Evolutionary conservation across 1,139 yeast genomes (phyloP).

Genomic region (Candida labiduridarum): DNA sequence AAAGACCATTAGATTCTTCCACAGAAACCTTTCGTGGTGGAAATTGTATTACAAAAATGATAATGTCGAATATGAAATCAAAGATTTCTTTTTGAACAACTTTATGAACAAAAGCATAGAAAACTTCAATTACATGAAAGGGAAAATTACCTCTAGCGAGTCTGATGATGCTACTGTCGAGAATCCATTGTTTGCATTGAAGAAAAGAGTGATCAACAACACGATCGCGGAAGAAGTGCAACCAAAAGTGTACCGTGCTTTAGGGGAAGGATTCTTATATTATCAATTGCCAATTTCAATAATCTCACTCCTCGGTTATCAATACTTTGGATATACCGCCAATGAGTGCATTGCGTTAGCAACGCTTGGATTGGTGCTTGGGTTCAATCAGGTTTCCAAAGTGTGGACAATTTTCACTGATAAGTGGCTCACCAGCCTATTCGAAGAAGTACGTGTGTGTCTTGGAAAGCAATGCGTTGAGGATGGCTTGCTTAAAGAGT

Average conservation of each 20-base stretch:
- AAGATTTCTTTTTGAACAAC: constrained; percentile 36
- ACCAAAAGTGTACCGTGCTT: constrained; percentile 36
- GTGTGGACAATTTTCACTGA: constrained; percentile 35
- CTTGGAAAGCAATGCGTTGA: constrained; percentile 43
- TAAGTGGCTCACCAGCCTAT: constrained; percentile 33
- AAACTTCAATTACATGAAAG: constrained; percentile 39
- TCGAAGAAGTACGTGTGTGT: constrained; percentile 39
- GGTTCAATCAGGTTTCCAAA: constrained; percentile 46
- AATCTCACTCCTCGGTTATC: constrained; percentile 34
- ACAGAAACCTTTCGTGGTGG: constrained; percentile 43
- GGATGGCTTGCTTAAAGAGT: constrained; percentile 39
- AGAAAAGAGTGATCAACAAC: constrained; percentile 29
- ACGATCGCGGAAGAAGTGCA: constrained; percentile 38
- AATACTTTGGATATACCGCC: constrained; percentile 36
- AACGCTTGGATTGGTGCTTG: constrained; percentile 45
- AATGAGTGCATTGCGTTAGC: constrained; percentile 39
- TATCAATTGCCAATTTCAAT: constrained; percentile 45
- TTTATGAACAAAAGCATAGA: constrained; percentile 48
- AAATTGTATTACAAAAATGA: constrained; percentile 46
- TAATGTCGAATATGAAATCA: constrained; percentile 48
- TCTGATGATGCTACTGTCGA: constrained; percentile 5
- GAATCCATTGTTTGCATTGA: constrained; percentile 39
- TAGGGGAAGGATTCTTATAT: constrained; percentile 34
- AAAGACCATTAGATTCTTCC: constrained; percentile 31
- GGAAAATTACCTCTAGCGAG: constrained; percentile 33